Evolutionary conservation across 306 rosid species (phyloP).

Genomic region (Spatholobus suberectus): DNA sequence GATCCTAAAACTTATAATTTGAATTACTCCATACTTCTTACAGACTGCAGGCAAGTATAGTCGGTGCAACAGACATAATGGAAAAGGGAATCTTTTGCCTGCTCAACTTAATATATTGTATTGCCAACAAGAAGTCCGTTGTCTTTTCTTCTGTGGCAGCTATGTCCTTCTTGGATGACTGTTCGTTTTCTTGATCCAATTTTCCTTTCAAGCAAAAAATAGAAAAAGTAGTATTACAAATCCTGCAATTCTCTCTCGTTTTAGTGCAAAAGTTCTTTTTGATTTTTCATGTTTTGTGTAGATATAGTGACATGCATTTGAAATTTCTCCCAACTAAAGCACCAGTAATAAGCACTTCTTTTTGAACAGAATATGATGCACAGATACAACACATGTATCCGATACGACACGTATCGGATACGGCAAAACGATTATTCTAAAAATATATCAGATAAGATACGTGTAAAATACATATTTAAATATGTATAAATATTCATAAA

Average conservation of each 20-base stretch:
- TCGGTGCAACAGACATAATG: not conserved
- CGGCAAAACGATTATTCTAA: too few species aligned
- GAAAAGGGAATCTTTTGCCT: not conserved
- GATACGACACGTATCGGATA: too few species aligned
- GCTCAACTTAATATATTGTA: not conserved
- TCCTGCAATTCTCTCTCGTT: not conserved
- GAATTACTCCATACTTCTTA: not conserved
- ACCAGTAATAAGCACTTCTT: not conserved
- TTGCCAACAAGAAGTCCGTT: not conserved
- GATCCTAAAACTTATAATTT: not conserved
- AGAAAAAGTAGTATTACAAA: not conserved
- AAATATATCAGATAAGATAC: too few species aligned
- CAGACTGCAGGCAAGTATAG: not conserved
- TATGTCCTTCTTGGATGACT: constrained; percentile 7
- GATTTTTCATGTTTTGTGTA: not conserved
- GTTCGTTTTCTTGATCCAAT: not conserved
- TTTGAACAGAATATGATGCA: not conserved
- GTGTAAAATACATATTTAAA: too few species aligned
- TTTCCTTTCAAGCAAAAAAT: not conserved
- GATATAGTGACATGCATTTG: not conserved
- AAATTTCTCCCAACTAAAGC: not conserved
- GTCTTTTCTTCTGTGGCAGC: not conserved
- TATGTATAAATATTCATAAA: too few species aligned
- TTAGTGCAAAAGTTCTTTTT: not conserved
- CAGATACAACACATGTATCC: too few species aligned